A percentile compares a stretch with the other conserved stretches of the same genome.
These are phyloP conservation scores for Penicillium expansum DNA, from an alignment of 2,329 filamentous ascomycete genomes.

Conservation along the genomic window DNA sequence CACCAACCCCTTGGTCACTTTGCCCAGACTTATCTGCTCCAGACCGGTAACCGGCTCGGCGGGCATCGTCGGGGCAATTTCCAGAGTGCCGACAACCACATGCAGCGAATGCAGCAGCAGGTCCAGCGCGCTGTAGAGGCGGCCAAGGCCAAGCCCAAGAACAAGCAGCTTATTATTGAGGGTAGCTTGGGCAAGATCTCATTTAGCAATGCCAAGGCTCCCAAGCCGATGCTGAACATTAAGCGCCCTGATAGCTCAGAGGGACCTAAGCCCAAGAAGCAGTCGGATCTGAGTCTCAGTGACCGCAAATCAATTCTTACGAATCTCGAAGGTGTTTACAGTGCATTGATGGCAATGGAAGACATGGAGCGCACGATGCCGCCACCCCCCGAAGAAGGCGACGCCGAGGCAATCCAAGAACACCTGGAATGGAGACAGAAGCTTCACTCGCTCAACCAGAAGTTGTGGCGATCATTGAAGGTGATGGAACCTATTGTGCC, in stretches of 20 bases:
- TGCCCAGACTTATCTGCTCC: constrained; percentile 94
- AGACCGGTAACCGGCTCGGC: constrained; percentile 81
- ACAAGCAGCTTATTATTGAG: constrained; percentile 93
- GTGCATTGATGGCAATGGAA: constrained; percentile 86
- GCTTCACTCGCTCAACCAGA: constrained; percentile 68
- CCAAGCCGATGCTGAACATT: constrained; percentile 90
- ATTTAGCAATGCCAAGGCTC: constrained; percentile 97
- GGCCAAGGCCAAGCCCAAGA: constrained; percentile 96
- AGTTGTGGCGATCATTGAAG: constrained; percentile 83
- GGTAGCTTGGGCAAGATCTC: constrained; percentile 97
- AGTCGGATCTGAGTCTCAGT: constrained; percentile 55
- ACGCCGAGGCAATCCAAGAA: constrained; percentile 66
- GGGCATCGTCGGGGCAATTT: constrained; percentile 67
- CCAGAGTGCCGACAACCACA: constrained; percentile 88
- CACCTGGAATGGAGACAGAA: constrained; percentile 78
- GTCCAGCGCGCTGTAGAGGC: constrained; percentile 96
- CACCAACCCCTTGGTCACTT: constrained; percentile 94
- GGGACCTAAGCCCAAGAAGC: constrained; percentile 53
- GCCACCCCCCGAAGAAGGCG: constrained; percentile 61
- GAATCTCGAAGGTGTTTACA: constrained; percentile 87
- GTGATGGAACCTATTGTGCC: constrained; percentile 86
- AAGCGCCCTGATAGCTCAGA: constrained; percentile 75
- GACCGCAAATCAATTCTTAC: constrained; percentile 80
- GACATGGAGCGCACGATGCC: constrained; percentile 84
- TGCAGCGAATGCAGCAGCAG: constrained; percentile 99